Conservation (phyloP, 1,284 basidiomycete genomes). For the Phellopilus nigrolimitatus region DNA sequence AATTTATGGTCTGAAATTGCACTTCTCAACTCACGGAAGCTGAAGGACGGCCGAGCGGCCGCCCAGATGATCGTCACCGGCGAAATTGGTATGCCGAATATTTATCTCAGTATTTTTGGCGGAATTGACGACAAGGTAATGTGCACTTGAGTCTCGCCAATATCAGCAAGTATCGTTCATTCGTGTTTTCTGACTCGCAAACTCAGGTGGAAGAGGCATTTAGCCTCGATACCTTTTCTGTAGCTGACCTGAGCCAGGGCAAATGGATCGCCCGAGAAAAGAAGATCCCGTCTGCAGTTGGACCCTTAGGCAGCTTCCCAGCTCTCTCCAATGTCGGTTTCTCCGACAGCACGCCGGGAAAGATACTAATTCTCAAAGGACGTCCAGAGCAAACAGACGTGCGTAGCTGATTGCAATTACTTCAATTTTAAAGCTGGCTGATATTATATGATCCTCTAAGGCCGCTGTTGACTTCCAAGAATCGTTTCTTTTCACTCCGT, state of each 20-base stretch:
- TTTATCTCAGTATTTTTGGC: slow-evolving; percentile 10
- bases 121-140: slow-evolving; percentile 3
- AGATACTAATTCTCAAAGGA: slow-evolving; percentile 3
- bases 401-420: too few relatives aligned
- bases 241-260: not conserved
- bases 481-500: not conserved
- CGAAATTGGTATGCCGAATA: not conserved
- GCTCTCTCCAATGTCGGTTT: not conserved
- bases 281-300: not conserved
- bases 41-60: not conserved
- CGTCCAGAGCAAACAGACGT: not conserved
- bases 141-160: not conserved
- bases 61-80: slow-evolving; percentile 7
- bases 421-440: too few relatives aligned
- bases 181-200: not conserved
- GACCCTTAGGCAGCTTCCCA: not conserved
- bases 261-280: not conserved
- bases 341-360: not conserved
- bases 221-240: not conserved
- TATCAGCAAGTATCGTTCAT: not conserved
- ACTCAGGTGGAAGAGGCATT: not conserved
- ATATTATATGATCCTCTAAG: too few relatives aligned
- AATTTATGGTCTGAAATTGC: slow-evolving; percentile 11
- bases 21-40: not conserved
- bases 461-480: too few relatives aligned